Evolutionary conservation across 2,329 filamentous ascomycete genomes (phyloP), one percentile per base, ranked within the genome.

Genomic region (Phoma sp.): DNA sequence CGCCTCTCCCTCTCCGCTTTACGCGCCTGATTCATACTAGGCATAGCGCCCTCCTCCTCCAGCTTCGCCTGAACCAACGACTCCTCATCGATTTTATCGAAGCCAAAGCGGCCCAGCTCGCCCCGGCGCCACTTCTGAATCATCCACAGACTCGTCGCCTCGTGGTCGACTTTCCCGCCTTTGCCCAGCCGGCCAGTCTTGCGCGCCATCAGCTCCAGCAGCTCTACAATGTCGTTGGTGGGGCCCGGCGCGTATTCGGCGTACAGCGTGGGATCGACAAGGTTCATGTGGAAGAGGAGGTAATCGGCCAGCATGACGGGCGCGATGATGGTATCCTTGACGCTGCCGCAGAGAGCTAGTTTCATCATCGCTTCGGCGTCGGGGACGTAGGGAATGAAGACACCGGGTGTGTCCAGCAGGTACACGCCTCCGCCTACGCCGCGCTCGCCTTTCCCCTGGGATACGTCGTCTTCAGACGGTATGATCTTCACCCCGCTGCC

Each of bases 301-400:
- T 96, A 99, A 72, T 99, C 95, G 31, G 90, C 93, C 10, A 98
- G 77, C 22, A 90, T 90, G 55, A 90, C 85, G 15, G 88, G 83
- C 1, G 88, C 84, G 48, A 99, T 88, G 33, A 98, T 83, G 0
- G 89, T 90, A 73, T 96, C 92, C 74, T 96, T 96, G 50, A 99
- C 92, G 73, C 89, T 91, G 19, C 94, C 92, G 46, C 91, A 92
- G 0, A 98, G 84, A 2, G 93, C 89, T n/a, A 99, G 84, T 76
- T 96, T 98, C 60, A 99, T 81, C 95, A 99, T 99, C 40, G 88
- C 86, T 72, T 95, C 89, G 15, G 90, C 84, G 68, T 96, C 86
- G 0, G 88, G 84, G 25, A 98, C 89, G 73, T 96, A 96, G 0
- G 95, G 95, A 55, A 97, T 86, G 75, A 98, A 99, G 8, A 99